Conservation (phyloP, 805 yeast species). For the Kazachstania psychrophila region DNA sequence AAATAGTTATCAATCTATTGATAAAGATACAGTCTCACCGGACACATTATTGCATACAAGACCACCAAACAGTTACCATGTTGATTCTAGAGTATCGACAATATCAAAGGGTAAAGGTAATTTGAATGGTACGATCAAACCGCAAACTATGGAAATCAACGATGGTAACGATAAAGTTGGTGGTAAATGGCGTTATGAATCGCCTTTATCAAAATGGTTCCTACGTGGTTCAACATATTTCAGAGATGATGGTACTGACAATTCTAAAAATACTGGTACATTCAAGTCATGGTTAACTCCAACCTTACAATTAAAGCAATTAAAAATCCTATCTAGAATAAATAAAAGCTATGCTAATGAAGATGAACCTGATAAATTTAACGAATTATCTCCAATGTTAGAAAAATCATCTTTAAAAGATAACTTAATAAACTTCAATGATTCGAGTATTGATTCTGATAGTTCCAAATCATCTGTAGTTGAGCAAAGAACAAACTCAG, state of each 20-base stretch:
- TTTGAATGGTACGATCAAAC: background rate
- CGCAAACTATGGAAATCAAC: background rate
- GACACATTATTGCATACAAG: conserved; percentile 17
- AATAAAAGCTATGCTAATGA: conserved; percentile 11
- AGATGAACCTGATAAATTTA: conserved; percentile 5
- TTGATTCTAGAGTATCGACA: conserved; percentile 15
- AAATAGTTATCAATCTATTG: too few species aligned
- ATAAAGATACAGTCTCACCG: too few species aligned
- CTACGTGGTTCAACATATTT: conserved; percentile 24
- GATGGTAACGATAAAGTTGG: background rate
- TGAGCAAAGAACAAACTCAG: conserved; percentile 4
- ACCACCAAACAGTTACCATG: conserved; percentile 23
- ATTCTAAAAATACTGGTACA: background rate
- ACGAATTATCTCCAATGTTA: conserved; percentile 22
- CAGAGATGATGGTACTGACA: conserved; percentile 7
- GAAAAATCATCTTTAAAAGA: conserved; percentile 5
- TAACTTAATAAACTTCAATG: background rate
- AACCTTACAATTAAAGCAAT: conserved; percentile 21
- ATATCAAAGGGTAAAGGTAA: too few species aligned
- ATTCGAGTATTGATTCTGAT: background rate
- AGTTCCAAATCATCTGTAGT: background rate
- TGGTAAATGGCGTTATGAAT: conserved; percentile 25
- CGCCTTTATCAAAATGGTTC: conserved; percentile 30
- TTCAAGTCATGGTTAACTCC: conserved; percentile 14
- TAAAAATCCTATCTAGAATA: conserved; percentile 19